Percentiles rank a stretch among this genome's conserved stretches.
These are phyloP conservation scores for Auricularia heimuer DNA, from an alignment of 768 basidiomycete genomes.

Conservation along the genomic window DNA sequence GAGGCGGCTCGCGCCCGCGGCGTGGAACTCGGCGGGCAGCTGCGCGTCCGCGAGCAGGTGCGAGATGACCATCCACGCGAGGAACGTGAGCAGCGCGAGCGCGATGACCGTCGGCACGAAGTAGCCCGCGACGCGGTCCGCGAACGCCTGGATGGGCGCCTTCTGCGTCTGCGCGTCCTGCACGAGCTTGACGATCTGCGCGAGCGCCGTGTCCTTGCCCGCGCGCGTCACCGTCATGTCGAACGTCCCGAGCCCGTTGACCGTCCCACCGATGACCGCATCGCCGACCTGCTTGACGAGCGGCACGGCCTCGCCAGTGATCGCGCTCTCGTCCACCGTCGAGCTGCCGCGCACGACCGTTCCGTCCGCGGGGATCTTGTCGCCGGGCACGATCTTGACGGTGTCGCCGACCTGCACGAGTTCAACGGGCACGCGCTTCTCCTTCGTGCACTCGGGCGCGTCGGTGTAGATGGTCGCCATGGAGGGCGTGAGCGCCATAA, in stretches of 20 bases:
- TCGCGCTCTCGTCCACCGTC: conserved; percentile 88
- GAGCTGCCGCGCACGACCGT: conserved; percentile 79
- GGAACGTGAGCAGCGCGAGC: conserved; percentile 72
- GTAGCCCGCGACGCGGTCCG: conserved; percentile 87
- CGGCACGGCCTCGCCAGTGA: conserved; percentile 90
- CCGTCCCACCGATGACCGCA: conserved; percentile 87
- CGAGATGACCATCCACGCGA: conserved; percentile 72
- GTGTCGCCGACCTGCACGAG: conserved; percentile 90
- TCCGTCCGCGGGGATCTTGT: conserved; percentile 94
- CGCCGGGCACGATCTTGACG: conserved; percentile 90
- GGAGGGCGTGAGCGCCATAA: conserved; percentile 90
- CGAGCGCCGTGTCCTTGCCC: conserved; percentile 90
- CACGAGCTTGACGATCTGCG: conserved; percentile 93
- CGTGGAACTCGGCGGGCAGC: conserved; percentile 78
- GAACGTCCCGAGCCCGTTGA: conserved; percentile 95
- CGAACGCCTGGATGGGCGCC: conserved; percentile 96
- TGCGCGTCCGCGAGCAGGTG: conserved; percentile 40
- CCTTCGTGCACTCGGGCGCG: conserved; percentile 63
- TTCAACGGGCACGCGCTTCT: conserved; percentile 89
- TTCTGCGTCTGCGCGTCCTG: conserved; percentile 98
- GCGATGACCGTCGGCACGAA: conserved; percentile 90
- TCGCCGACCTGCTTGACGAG: conserved; percentile 78
- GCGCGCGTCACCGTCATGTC: conserved; percentile 94
- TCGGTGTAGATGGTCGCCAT: conserved; percentile 96
- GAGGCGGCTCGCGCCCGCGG: conserved; percentile 72